Base-by-base conservation (phyloP, 257 asterid genomes). In the Nicotiana tabacum region DNA sequence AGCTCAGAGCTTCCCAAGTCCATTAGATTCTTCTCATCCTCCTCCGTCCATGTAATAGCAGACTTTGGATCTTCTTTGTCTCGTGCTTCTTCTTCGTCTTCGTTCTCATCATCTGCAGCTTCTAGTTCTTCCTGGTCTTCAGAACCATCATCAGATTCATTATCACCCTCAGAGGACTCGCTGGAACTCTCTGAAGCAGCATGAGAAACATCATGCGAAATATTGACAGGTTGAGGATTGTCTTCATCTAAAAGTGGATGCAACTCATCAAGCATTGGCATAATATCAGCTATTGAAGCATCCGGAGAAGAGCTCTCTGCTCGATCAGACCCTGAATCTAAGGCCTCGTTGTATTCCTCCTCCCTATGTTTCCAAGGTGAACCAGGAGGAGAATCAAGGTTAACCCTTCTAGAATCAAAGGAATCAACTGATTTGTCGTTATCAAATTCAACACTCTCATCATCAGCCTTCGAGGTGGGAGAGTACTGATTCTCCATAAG, bases 11-110 rank as follows among this genome's bases (percentile, higher is more conserved):
- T 90, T 69, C 98, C 97, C 51, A 95, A 87, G 85, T 95, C 95
- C 98, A 95, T 90, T 46, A 95, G 93, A 91, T 92, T 92, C 93
- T 88, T 95, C 82, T 93, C 93, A 83, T 95, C 99, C 88, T 95
- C 97, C 65, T 92, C 97, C 0, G 99, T 95, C 98, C 99, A 95
- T 69, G 86, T 87, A 87, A 93, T 92, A 30, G 35, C 83, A 48
- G 89, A 90, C 29, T 91, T 86, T 74, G 90, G 88, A 17, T 81
- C 77, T 88, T 82, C 81, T 84, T 87, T 93, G 32, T 90, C 97
- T 83, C 76, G 85, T 68, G 83, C 89, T 56, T 89, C 95, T 58
- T 90, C 96, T 30, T 94, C 95, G 77, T 90, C 83, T 43, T 80
- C 83, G 48, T 35, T 86, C 9, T 89, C 97, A 43, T 91, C 97